A percentile compares a stretch with the other conserved stretches of the same genome.
These are phyloP conservation scores for Triticum urartu DNA, from an alignment of 176 grass and related monocot genomes.

Conservation along the genomic window DNA sequence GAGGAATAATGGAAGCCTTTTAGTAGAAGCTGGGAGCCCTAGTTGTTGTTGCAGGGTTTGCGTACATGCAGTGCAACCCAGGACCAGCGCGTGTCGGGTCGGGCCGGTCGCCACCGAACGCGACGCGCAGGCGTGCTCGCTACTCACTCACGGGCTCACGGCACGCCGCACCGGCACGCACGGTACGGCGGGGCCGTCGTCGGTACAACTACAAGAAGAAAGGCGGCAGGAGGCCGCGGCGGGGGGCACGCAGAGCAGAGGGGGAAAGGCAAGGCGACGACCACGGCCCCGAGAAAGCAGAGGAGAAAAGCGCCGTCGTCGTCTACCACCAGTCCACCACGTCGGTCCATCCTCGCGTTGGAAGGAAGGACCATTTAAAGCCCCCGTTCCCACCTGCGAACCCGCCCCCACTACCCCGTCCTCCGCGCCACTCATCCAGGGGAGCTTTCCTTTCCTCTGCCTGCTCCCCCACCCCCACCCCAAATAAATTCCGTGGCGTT, in stretches of 20 bases:
- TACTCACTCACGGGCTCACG: neutral
- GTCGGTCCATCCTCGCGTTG: neutral
- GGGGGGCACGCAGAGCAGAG: neutral
- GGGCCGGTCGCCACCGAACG: neutral
- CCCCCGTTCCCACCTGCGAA: conserved; percentile 16
- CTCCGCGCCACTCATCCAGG: neutral
- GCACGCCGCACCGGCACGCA: neutral
- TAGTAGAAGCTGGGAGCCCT: no score
- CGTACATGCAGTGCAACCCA: conserved; percentile 5
- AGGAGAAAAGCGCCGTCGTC: neutral
- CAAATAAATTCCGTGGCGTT: neutral
- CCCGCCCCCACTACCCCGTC: neutral
- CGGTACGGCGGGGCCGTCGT: neutral
- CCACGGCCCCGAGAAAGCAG: neutral
- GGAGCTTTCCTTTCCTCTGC: neutral
- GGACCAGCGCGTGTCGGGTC: neutral
- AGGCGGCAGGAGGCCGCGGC: neutral
- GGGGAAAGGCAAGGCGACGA: neutral
- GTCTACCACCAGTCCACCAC: neutral
- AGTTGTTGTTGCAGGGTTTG: neutral
- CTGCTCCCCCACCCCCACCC: neutral
- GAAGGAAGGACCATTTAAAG: conserved; percentile 38
- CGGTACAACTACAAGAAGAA: neutral
- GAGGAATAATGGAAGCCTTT: neutral
- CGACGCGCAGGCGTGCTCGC: neutral